These are phyloP conservation scores for Colletotrichum destructivum DNA, from an alignment of 2,329 filamentous ascomycete genomes.

Conservation along the genomic window DNA sequence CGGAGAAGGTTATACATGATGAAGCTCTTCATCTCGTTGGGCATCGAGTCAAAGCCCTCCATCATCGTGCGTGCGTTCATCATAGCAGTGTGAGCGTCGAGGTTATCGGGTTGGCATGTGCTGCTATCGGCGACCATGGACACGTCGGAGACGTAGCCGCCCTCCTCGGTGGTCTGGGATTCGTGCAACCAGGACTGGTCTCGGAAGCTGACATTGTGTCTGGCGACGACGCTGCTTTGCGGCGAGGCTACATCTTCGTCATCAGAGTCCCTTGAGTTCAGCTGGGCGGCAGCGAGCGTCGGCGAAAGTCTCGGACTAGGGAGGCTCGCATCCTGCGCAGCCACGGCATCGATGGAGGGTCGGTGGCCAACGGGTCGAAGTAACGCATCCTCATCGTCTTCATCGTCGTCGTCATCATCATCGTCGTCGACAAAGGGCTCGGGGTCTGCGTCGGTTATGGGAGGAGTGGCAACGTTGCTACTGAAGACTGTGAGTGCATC, in stretches of 20 bases:
- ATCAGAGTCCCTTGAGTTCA: slow-evolving; percentile 58
- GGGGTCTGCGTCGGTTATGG: slow-evolving; percentile 80
- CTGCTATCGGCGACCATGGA: slow-evolving; percentile 32
- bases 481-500: slow-evolving; percentile 74
- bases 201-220: slow-evolving; percentile 35
- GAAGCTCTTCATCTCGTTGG: slow-evolving; percentile 91
- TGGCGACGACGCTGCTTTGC: slow-evolving; percentile 31
- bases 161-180: slow-evolving; percentile 58
- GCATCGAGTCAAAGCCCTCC: slow-evolving; percentile 91
- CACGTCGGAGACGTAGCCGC: slow-evolving; percentile 49
- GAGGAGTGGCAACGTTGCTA: slow-evolving; percentile 79
- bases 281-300: slow-evolving; percentile 81
- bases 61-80: slow-evolving; percentile 90
- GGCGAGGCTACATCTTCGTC: slow-evolving; percentile 58
- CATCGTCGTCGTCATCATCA: no score
- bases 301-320: slow-evolving; percentile 96
- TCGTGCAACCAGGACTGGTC: slow-evolving; percentile 55
- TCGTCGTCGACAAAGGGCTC: slow-evolving; percentile 73
- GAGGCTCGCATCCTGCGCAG: slow-evolving; percentile 89
- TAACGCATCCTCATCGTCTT: slow-evolving; percentile 44
- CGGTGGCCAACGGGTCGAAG: slow-evolving; percentile 64
- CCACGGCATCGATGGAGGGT: slow-evolving; percentile 76
- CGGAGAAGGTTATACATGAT: slow-evolving; percentile 97
- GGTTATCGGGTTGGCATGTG: slow-evolving; percentile 48
- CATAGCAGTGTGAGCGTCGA: slow-evolving; percentile 61